These are phyloP conservation scores for Wickerhamomyces sp. DNA, from an alignment of 1,139 yeast genomes.

Conservation along the genomic window DNA sequence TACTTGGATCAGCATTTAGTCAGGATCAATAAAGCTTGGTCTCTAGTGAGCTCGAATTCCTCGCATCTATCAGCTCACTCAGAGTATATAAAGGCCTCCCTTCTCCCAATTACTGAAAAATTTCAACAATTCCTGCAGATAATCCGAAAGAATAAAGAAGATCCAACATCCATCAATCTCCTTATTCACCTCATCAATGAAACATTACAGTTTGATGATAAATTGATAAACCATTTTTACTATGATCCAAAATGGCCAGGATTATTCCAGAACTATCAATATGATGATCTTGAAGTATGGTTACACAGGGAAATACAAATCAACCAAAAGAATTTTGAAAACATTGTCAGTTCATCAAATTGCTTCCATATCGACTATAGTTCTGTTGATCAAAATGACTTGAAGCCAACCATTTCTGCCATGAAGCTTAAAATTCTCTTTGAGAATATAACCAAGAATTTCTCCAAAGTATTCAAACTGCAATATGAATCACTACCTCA, in stretches of 20 bases:
- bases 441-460: constrained; percentile 63
- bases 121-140: constrained; percentile 33
- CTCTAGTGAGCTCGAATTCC: constrained; percentile 25
- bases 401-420: constrained; percentile 64
- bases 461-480: constrained; percentile 30
- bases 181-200: constrained; percentile 32
- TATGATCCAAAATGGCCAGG: constrained; percentile 49
- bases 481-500: constrained; percentile 43
- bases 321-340: constrained; percentile 54
- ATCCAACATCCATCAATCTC: constrained; percentile 50
- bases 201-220: constrained; percentile 28
- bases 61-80: constrained; percentile 29
- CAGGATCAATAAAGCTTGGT: constrained; percentile 35
- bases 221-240: constrained; percentile 16
- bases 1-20: constrained; percentile 43
- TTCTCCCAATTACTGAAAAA: constrained; percentile 49
- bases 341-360: constrained; percentile 46
- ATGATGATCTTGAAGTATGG: constrained; percentile 55
- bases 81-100: constrained; percentile 53
- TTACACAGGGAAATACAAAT: constrained; percentile 56
- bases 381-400: constrained; percentile 40
- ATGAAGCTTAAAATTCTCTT: constrained; percentile 57
- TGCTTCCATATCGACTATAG: constrained; percentile 64
- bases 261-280: constrained; percentile 48
- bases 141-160: constrained; percentile 37